These are phyloP conservation scores for Ceriops decandra DNA, from an alignment of 345 rosid species.

Conservation along the genomic window DNA sequence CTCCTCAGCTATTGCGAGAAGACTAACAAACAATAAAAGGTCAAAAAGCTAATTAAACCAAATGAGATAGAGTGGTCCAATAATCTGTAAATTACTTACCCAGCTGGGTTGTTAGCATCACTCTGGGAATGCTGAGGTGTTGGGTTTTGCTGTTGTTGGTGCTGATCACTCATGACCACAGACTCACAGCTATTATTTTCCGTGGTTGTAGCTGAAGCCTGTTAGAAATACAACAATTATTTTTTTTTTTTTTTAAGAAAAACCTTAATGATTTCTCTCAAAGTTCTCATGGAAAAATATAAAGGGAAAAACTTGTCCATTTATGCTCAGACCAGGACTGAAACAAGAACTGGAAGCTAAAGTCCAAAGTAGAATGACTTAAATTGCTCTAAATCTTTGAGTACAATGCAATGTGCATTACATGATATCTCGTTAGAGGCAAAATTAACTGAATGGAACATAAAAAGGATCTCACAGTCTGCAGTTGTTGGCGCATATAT, in stretches of 20 bases:
- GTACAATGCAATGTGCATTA: no score
- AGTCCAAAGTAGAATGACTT: no score
- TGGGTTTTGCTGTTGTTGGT: slow-evolving; percentile 96
- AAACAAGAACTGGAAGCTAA: no score
- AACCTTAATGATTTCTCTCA: neutral
- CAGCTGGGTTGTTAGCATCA: slow-evolving; percentile 99
- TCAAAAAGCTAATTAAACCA: neutral
- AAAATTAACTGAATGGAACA: no score
- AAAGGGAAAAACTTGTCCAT: no score
- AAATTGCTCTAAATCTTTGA: no score
- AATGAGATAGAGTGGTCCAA: neutral
- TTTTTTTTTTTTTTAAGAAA: neutral
- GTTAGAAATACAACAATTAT: slow-evolving; percentile 3
- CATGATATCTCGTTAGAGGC: no score
- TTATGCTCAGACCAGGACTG: no score
- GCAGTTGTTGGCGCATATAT: slow-evolving; percentile 72
- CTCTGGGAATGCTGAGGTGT: slow-evolving; percentile 77
- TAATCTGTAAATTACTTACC: slow-evolving; percentile 40
- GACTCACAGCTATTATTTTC: slow-evolving; percentile 96
- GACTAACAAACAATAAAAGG: slow-evolving; percentile 35
- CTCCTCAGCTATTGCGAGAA: slow-evolving; percentile 92
- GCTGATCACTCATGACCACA: slow-evolving; percentile 98
- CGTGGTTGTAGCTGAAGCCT: slow-evolving; percentile 93
- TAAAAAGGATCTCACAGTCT: slow-evolving; percentile 37
- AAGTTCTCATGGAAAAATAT: neutral